Evolutionary conservation across 257 asterid genomes (phyloP).

Genomic region (Solanum bulbocastanum): DNA sequence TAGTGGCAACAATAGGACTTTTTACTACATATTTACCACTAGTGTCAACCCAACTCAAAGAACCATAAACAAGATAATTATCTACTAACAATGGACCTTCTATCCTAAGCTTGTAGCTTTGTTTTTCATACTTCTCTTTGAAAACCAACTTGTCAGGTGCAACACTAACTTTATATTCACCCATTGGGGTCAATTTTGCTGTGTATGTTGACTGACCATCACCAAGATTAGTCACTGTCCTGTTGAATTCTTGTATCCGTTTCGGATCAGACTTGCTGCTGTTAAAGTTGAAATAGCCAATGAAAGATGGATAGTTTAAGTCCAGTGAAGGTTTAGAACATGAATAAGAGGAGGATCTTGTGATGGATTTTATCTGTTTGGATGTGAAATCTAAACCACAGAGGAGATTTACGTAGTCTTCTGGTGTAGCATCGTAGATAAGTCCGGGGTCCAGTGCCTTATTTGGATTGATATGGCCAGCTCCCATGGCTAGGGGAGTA

Average conservation of each 20-base stretch:
- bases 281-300: not conserved
- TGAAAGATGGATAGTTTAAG: not conserved
- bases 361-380: not conserved
- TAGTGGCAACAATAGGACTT: slow-evolving; percentile 58
- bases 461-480: not conserved
- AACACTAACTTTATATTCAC: not conserved
- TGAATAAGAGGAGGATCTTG: not conserved
- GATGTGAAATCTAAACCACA: not conserved
- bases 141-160: not conserved
- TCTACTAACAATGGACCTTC: slow-evolving; percentile 21
- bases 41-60: slow-evolving; percentile 46
- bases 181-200: not conserved
- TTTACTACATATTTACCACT: slow-evolving; percentile 31
- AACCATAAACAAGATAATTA: slow-evolving; percentile 21
- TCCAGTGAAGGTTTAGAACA: not conserved
- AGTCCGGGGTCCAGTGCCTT: not conserved
- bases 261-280: not conserved
- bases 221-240: no score
- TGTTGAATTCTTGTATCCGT: not conserved
- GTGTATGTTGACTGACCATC: no score
- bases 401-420: not conserved
- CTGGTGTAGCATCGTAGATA: not conserved
- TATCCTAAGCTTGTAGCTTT: slow-evolving; percentile 35
- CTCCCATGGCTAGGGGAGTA: not conserved
- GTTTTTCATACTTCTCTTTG: slow-evolving; percentile 23